Percentiles rank a stretch among this genome's conserved stretches.
These are phyloP conservation scores for Dacryopinax primogenitus DNA, from an alignment of 768 basidiomycete species.

Conservation along the genomic window DNA sequence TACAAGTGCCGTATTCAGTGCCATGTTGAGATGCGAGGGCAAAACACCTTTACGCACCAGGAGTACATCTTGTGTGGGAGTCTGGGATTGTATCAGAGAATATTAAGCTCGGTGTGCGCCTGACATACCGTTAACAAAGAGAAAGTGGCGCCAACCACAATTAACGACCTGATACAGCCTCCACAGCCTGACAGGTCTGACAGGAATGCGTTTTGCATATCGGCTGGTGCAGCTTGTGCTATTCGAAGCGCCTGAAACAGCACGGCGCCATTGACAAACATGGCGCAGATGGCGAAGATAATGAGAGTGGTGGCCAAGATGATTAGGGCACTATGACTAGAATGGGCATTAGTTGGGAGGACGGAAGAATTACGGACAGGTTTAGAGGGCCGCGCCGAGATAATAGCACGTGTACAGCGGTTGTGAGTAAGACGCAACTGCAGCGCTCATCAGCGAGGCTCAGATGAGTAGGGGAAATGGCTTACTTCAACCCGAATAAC, in stretches of 20 bases:
- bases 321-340: background rate
- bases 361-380: background rate
- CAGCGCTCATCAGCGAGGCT: background rate
- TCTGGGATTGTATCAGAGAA: background rate
- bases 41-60: background rate
- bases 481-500: background rate
- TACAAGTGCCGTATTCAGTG: background rate
- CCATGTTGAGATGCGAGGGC: background rate
- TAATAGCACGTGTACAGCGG: background rate
- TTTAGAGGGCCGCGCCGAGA: background rate
- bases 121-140: background rate
- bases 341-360: background rate
- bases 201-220: background rate
- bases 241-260: background rate
- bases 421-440: background rate
- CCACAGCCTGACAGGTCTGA: background rate
- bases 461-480: background rate
- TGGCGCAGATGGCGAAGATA: background rate
- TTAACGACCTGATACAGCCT: background rate
- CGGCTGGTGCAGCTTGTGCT: background rate
- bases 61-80: background rate
- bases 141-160: background rate
- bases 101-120: background rate
- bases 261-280: background rate
- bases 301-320: background rate